Base-by-base conservation (phyloP, 805 yeast species). In the Barnettozyma sucrosica region DNA sequence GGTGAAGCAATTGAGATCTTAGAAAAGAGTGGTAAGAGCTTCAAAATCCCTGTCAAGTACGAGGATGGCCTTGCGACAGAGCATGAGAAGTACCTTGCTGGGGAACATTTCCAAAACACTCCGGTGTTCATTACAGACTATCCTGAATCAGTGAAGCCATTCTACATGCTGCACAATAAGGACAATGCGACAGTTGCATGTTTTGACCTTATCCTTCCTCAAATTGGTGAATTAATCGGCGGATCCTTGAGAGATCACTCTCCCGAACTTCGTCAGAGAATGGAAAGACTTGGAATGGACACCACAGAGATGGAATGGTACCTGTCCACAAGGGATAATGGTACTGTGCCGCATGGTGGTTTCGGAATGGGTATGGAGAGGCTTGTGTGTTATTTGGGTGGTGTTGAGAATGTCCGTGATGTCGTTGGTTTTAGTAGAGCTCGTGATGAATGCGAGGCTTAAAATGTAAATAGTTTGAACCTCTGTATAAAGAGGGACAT, bases 291-390 rank as follows among this genome's bases (percentile, higher is more conserved):
- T 46, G 69, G 68, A 2, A 85, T 89, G 90, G 75, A 77, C 45
- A 41, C 59, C 0, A 59, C 63, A 3, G 75, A 72, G 2, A 64
- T 93, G 64, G 72, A 77, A 26, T 93, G 99, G 99, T 93, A 90
- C 61, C 55, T 83, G 24, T 76, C 82, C 1, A 70, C 85, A 8
- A 72, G 99, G 50, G 70, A 70, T 51, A 81, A 85, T 55, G 98
- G 97, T 0, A 70, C 85, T 3, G 83, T 83, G 20, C 96, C 97
- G 0, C 98, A 92, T 62, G 99, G 99, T 42, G 99, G 99, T 0
- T 93, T 85, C 66, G 99, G 99, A 0, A 70, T 93, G 72, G 99
- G 99, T 0, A 80, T 90, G 55, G 99, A 93, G 64, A 71, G 99
- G 50, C 66, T 93, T 26, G 64, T 93, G 14, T 80, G 85, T 46